Evolutionary conservation across 768 basidiomycete species (phyloP).

Genomic region (Suillus luteus): DNA sequence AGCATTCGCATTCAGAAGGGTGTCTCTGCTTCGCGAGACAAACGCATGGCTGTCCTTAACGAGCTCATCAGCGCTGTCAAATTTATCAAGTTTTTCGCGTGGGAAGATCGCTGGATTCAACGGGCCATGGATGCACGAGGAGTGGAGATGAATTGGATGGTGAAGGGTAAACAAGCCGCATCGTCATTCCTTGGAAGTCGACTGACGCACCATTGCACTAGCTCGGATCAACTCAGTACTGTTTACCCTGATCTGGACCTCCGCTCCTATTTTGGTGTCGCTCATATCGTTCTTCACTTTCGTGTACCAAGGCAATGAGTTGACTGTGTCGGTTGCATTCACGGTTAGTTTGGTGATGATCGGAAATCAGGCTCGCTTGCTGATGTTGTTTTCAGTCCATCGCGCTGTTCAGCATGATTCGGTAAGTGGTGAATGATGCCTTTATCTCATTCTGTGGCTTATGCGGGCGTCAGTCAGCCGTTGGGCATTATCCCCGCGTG

Average conservation of each 20-base stretch:
- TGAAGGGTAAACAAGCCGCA: constrained; percentile 4
- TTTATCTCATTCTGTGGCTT: constrained; percentile 6
- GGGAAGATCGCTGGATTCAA: constrained; percentile 46
- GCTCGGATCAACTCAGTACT: constrained; percentile 72
- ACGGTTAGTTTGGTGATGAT: constrained; percentile 50
- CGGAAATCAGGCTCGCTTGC: background rate
- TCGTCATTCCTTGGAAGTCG: background rate
- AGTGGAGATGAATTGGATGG: constrained; percentile 43
- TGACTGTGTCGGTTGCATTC: constrained; percentile 82
- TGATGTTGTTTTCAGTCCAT: constrained; percentile 51
- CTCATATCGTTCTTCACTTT: constrained; percentile 78
- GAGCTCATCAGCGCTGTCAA: constrained; percentile 45
- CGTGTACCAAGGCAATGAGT: constrained; percentile 67
- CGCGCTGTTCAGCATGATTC: constrained; percentile 83
- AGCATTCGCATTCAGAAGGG: constrained; percentile 41
- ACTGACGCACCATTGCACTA: constrained; percentile 21
- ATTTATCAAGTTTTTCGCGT: constrained; percentile 47
- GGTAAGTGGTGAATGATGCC: constrained; percentile 37
- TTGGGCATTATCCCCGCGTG: constrained; percentile 80
- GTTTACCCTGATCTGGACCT: constrained; percentile 72
- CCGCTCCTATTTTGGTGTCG: constrained; percentile 79
- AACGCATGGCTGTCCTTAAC: constrained; percentile 45
- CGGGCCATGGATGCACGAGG: constrained; percentile 51
- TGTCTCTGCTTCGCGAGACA: constrained; percentile 38
- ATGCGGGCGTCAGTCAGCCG: constrained; percentile 47